A percentile compares a stretch with the other conserved stretches of the same genome.
Conservation (phyloP, 441 rosid genomes). For the Populus hybrid region DNA sequence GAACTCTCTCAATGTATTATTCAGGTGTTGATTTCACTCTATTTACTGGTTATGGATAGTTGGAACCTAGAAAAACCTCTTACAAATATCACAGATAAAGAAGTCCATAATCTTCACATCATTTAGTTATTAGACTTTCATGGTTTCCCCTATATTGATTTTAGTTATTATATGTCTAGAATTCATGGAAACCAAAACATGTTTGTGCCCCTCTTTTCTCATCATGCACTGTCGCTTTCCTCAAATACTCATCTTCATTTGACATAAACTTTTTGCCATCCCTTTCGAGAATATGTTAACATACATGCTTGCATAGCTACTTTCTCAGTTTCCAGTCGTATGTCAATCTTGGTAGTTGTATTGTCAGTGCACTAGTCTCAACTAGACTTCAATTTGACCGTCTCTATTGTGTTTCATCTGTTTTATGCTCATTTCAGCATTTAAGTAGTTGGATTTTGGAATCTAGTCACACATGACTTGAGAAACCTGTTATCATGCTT, state of each 20-base stretch:
- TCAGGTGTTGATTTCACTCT: slow-evolving; percentile 53
- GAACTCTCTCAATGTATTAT: slow-evolving; percentile 95
- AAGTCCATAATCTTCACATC: neutral
- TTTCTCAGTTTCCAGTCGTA: neutral
- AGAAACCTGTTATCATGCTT: neutral
- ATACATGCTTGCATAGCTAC: neutral
- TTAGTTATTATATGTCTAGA: neutral
- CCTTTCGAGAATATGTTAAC: neutral
- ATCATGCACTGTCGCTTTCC: neutral
- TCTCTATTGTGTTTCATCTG: neutral
- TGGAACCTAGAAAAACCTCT: slow-evolving; percentile 8
- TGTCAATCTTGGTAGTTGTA: neutral
- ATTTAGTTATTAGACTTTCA: neutral
- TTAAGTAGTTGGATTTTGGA: neutral
- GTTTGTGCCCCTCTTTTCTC: neutral
- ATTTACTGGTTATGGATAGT: neutral
- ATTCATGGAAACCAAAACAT: neutral
- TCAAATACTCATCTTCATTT: neutral
- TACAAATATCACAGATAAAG: neutral
- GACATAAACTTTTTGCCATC: neutral
- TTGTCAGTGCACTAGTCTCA: neutral
- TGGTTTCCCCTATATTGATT: neutral
- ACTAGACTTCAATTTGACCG: neutral
- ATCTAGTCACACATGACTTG: neutral
- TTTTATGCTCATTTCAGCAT: neutral